Percentiles rank a stretch among this genome's conserved stretches.
Conservation (phyloP, 148 eudicot genomes). For the Chenopodium suecicum region DNA sequence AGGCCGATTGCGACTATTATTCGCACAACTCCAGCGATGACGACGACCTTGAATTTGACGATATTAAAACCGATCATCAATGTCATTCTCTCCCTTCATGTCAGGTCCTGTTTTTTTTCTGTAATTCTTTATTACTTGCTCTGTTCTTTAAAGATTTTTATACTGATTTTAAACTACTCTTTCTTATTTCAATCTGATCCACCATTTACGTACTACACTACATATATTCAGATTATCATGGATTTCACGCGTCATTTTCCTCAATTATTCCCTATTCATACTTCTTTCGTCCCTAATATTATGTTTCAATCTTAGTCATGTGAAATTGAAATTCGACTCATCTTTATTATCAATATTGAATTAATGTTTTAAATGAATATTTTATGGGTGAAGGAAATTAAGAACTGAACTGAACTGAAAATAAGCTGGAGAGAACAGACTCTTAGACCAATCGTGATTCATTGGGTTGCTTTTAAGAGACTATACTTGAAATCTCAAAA, state of each 20-base stretch:
- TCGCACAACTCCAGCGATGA: neutral
- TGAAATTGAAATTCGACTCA: neutral
- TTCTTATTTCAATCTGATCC: neutral
- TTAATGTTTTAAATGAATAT: too few species aligned
- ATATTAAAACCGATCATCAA: neutral
- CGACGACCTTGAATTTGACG: neutral
- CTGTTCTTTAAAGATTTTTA: too few species aligned
- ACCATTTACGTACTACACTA: neutral
- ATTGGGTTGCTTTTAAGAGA: neutral
- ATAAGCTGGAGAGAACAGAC: too few species aligned
- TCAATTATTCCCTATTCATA: too few species aligned
- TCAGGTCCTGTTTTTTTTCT: neutral
- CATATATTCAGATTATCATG: neutral
- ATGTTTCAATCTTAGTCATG: too few species aligned
- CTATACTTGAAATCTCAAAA: neutral
- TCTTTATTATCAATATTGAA: too few species aligned
- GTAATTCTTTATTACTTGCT: neutral
- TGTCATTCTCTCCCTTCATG: neutral
- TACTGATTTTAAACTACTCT: too few species aligned
- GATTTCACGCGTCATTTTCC: too few species aligned
- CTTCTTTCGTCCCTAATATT: neutral
- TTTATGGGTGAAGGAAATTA: too few species aligned
- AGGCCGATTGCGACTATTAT: neutral
- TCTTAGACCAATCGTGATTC: neutral
- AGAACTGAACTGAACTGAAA: too few species aligned